Conservation (phyloP, 139 green algal genomes). For the Monoraphidium neglectum region DNA sequence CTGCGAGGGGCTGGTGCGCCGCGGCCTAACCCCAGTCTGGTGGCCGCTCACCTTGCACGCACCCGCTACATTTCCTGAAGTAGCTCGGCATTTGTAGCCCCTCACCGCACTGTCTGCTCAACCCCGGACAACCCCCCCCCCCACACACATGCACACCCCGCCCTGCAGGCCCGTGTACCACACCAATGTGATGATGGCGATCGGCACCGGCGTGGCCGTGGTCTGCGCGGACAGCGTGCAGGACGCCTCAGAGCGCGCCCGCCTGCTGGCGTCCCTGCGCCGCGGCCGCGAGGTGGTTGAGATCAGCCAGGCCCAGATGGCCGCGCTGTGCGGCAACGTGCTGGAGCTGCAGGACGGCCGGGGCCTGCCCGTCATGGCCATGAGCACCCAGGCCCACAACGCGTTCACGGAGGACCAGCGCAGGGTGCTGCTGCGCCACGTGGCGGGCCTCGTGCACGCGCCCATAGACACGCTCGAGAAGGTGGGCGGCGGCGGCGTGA, state of each 20-base stretch:
- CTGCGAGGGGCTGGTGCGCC: too few species aligned
- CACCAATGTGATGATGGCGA: constrained; percentile 97
- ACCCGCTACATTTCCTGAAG: too few species aligned
- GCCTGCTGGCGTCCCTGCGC: constrained; percentile 62
- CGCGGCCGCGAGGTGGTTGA: constrained; percentile 80
- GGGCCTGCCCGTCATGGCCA: constrained; percentile 87
- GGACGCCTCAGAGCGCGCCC: constrained; percentile 68
- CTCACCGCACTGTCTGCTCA: too few species aligned
- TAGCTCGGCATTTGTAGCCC: too few species aligned
- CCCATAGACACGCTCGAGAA: constrained; percentile 92
- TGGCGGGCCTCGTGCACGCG: constrained; percentile 80
- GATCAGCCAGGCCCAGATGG: constrained; percentile 90
- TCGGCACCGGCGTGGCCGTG: constrained; percentile 90
- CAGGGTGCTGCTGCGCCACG: constrained; percentile 62
- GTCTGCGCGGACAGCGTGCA: constrained; percentile 85
- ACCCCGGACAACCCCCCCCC: too few species aligned
- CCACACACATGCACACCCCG: too few species aligned
- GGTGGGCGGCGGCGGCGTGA: constrained; percentile 90
- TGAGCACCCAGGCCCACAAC: constrained; percentile 84
- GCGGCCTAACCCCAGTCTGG: too few species aligned
- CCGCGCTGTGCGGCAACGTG: constrained; percentile 89
- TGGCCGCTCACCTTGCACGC: too few species aligned
- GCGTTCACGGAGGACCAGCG: constrained; percentile 87
- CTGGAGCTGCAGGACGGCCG: constrained; percentile 87
- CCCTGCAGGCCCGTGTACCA: constrained; percentile 84